Evolutionary conservation across 352 stramenopile species (phyloP), one percentile per base, ranked within the genome.

Genomic region (Phytophthora ohioensis): DNA sequence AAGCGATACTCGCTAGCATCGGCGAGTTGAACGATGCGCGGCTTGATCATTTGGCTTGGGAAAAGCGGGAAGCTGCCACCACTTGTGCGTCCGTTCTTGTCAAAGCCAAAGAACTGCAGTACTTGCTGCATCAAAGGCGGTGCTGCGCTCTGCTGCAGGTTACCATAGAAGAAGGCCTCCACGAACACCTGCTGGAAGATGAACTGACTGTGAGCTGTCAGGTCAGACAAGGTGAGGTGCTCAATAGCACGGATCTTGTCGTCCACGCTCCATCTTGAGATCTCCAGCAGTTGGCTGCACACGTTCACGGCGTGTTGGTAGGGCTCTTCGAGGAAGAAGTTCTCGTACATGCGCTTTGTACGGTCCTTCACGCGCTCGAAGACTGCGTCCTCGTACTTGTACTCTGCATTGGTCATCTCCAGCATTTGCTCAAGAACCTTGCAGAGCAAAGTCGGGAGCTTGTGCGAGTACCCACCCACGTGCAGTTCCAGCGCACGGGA

Each of bases 261-360:
- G 10, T 96, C 79, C 11, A 98, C 82, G 45, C 79, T 93, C 86
- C 87, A 97, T 54, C 82, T 88, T 4, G 77, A 78, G 0, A 81
- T 57, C 58, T 97, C 91, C 12, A 98, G 67, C 43, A 96, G 71
- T 52, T 94, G 68, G 46, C 86, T 88, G 27, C 77, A 84, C 9
- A 73, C 78, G 71, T 97, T 91, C 48, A 97, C 80, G 0, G 90
- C 92, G 64, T 98, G 93, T 67, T 97, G 88, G 79, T 98, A 98
- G 0, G 92, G 91, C 56, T 98, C 91, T 47, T 96, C 82, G 15
- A 94, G 79, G 35, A 93, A 87, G 53, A 97, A 97, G 61, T 94
- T 96, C 49, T 96, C 83, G 63, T 95, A 97, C 70, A 89, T 79
- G 41, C 93, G 85, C 64, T 84, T 84, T 5, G 91, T 85, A 56